Percentiles rank a stretch among this genome's conserved stretches.
Conservation (phyloP, 2,329 filamentous ascomycete genomes). For the Ascochyta fabae region DNA sequence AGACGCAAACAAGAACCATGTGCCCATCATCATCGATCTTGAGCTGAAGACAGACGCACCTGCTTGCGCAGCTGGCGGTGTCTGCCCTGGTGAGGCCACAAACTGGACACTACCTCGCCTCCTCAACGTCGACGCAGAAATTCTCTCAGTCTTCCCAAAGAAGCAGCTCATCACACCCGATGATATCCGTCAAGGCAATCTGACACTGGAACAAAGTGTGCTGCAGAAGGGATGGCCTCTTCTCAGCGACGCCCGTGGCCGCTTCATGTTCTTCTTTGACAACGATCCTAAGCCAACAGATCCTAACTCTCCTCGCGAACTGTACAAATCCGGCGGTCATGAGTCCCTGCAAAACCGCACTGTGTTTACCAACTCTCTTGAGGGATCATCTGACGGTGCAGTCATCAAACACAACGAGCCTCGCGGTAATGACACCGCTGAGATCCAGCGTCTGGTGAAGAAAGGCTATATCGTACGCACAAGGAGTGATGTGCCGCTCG, state of each 20-base stretch:
- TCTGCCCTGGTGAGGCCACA: slow-evolving; percentile 50
- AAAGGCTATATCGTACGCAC: slow-evolving; percentile 60
- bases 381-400: slow-evolving; percentile 55
- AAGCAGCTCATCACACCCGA: slow-evolving; percentile 57
- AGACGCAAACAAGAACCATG: slow-evolving; percentile 51
- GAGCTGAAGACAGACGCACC: slow-evolving; percentile 56
- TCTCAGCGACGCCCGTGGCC: slow-evolving; percentile 53
- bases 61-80: slow-evolving; percentile 42
- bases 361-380: slow-evolving; percentile 58
- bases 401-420: slow-evolving; percentile 60
- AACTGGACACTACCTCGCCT: slow-evolving; percentile 55
- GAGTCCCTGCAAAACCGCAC: slow-evolving; percentile 53
- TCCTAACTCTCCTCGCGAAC: slow-evolving; percentile 41
- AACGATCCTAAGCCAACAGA: slow-evolving; percentile 51
- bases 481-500: slow-evolving; percentile 55
- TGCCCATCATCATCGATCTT: slow-evolving; percentile 58
- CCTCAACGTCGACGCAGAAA: slow-evolving; percentile 56
- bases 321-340: slow-evolving; percentile 49
- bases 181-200: slow-evolving; percentile 50
- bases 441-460: slow-evolving; percentile 54
- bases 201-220: slow-evolving; percentile 57
- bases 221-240: slow-evolving; percentile 58
- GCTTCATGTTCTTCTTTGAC: slow-evolving; percentile 60
- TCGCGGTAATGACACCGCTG: slow-evolving; percentile 40
- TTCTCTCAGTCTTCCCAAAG: slow-evolving; percentile 52